Percentiles rank a stretch among this genome's conserved stretches.
These are phyloP conservation scores for Phytopythium aichiense DNA, from an alignment of 352 stramenopile genomes.

Conservation along the genomic window DNA sequence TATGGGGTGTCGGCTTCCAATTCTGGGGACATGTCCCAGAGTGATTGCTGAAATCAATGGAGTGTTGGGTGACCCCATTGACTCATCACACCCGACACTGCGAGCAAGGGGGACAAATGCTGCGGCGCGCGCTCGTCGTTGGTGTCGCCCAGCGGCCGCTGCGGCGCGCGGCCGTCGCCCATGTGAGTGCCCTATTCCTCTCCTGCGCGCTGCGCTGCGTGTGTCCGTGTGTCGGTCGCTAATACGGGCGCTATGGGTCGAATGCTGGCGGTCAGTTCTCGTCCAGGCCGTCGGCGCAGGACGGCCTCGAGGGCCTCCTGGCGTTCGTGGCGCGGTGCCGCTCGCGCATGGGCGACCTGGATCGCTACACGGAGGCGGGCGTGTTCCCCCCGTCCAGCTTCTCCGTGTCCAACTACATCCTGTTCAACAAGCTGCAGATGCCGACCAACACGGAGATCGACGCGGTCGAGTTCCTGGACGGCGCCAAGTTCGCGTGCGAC, in stretches of 20 bases:
- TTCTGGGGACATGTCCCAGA: too few species aligned
- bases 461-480: conserved; percentile 23
- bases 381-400: conserved; percentile 33
- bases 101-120: conserved; percentile 15
- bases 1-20: too few species aligned
- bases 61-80: too few species aligned
- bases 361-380: conserved; percentile 24
- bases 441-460: conserved; percentile 22
- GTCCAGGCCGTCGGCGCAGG: conserved; percentile 17
- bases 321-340: conserved; percentile 22
- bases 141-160: background rate
- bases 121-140: background rate
- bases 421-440: conserved; percentile 31
- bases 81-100: background rate
- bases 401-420: conserved; percentile 28
- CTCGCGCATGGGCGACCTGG: conserved; percentile 16
- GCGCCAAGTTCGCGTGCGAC: conserved; percentile 21
- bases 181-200: background rate
- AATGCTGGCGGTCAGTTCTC: conserved; percentile 17
- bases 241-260: background rate
- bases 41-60: too few species aligned
- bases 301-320: conserved; percentile 26
- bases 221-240: background rate
- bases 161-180: background rate
- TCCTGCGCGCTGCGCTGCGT: background rate